A percentile compares a stretch with the other conserved stretches of the same genome.
Conservation (phyloP, 371 early-diverging fungal genomes). For the Circinella minor region DNA sequence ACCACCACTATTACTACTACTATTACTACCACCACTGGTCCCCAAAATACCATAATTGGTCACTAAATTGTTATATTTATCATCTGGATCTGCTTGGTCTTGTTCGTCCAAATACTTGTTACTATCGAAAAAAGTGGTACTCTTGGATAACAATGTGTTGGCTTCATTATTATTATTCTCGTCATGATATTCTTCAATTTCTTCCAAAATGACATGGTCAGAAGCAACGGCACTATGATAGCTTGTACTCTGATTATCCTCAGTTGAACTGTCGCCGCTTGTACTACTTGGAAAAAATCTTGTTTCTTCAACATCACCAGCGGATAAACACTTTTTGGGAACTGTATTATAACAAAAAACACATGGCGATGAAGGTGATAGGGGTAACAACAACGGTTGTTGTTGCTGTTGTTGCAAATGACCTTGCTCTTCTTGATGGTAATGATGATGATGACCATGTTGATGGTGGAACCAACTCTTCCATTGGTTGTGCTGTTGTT, state of each 20-base stretch:
- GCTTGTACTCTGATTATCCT: constrained; percentile 8
- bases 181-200: neutral
- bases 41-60: neutral
- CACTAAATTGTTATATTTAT: constrained; percentile 7
- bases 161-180: neutral
- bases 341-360: constrained; percentile 17
- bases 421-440: neutral
- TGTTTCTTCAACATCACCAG: constrained; percentile 16
- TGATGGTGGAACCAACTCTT: constrained; percentile 15
- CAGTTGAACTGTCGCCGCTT: neutral
- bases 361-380: neutral
- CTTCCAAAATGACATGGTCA: neutral
- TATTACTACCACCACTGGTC: neutral
- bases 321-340: constrained; percentile 14
- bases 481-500: constrained; percentile 1
- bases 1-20: too few relatives aligned
- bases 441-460: neutral
- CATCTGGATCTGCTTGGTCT: constrained; percentile 24
- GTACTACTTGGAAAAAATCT: constrained; percentile 7
- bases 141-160: neutral
- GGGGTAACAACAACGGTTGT: too few relatives aligned
- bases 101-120: neutral
- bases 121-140: neutral
- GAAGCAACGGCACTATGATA: constrained; percentile 1
- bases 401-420: neutral